These are phyloP conservation scores for Didymosphaeria variabile DNA, from an alignment of 2,329 filamentous ascomycete genomes.

Conservation along the genomic window DNA sequence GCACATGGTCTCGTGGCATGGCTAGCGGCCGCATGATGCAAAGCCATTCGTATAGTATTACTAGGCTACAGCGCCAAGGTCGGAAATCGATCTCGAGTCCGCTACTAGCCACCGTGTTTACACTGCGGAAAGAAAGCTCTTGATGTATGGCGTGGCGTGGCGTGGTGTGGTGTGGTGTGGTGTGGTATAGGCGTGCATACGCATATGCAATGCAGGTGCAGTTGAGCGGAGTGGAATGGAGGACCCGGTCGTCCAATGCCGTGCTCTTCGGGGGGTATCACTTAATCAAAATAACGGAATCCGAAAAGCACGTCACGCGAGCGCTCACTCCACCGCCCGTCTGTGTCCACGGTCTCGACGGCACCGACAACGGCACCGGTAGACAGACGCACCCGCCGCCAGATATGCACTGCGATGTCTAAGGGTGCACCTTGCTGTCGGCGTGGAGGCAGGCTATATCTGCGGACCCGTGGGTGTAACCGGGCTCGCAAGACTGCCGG, in stretches of 20 bases:
- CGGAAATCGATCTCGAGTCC: neutral
- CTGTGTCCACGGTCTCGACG: neutral
- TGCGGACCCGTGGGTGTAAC: conserved; percentile 36
- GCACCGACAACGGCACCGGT: neutral
- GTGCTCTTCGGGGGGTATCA: neutral
- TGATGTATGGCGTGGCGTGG: neutral
- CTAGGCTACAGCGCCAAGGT: neutral
- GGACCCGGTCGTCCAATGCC: neutral
- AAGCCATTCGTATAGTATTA: neutral
- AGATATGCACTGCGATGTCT: neutral
- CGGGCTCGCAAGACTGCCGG: conserved; percentile 38
- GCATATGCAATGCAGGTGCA: neutral
- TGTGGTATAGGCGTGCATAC: conserved; percentile 2
- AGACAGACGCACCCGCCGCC: neutral
- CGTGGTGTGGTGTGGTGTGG: too few relatives aligned
- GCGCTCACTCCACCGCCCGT: neutral
- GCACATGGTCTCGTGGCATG: neutral
- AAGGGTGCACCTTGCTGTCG: neutral
- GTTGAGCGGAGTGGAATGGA: neutral
- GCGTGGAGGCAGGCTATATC: neutral
- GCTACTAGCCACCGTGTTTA: neutral
- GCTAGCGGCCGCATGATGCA: neutral
- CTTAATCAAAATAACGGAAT: conserved; percentile 15
- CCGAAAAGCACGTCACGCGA: conserved; percentile 13
- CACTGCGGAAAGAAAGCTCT: neutral